Conservation (phyloP, 2,329 filamentous ascomycete genomes). For the Nectriaceae sp. region DNA sequence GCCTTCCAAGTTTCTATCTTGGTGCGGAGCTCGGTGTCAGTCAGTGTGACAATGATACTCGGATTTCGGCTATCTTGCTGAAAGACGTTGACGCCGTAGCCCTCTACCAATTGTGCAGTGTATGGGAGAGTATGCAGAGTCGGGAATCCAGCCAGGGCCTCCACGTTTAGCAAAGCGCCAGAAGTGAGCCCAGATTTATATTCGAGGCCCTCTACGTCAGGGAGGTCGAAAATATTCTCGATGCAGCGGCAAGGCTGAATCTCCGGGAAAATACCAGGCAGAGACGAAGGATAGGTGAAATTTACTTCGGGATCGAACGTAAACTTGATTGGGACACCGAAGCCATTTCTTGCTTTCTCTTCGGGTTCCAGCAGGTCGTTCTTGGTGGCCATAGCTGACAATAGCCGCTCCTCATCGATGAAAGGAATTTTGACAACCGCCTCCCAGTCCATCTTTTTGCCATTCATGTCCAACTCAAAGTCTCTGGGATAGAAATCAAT, state of each 20-base stretch:
- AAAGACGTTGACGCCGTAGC: constrained; percentile 91
- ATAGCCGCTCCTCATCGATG: constrained; percentile 86
- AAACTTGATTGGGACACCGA: constrained; percentile 91
- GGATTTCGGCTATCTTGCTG: constrained; percentile 95
- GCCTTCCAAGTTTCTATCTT: constrained; percentile 72
- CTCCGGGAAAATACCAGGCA: constrained; percentile 89
- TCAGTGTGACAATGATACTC: constrained; percentile 88
- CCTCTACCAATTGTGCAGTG: constrained; percentile 67
- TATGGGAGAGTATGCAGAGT: constrained; percentile 85
- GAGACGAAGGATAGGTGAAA: constrained; percentile 83
- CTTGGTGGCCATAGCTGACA: constrained; percentile 83
- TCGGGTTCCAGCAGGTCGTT: constrained; percentile 76
- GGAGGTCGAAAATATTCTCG: constrained; percentile 94
- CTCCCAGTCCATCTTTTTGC: constrained; percentile 99
- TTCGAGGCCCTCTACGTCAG: constrained; percentile 86
- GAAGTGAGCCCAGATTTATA: constrained; percentile 81
- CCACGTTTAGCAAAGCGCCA: constrained; percentile 77
- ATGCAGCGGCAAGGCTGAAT: constrained; percentile 85
- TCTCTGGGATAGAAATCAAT: constrained; percentile 97
- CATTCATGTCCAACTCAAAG: constrained; percentile 98
- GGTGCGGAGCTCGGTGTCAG: constrained; percentile 71
- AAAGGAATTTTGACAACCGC: constrained; percentile 99
- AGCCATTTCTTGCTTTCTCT: constrained; percentile 83
- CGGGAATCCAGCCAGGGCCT: constrained; percentile 91
- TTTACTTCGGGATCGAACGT: constrained; percentile 77